phyloP scores from a whole-genome alignment of 2,329 filamentous ascomycete genomes.

The Colletotrichum tabaci region DNA sequence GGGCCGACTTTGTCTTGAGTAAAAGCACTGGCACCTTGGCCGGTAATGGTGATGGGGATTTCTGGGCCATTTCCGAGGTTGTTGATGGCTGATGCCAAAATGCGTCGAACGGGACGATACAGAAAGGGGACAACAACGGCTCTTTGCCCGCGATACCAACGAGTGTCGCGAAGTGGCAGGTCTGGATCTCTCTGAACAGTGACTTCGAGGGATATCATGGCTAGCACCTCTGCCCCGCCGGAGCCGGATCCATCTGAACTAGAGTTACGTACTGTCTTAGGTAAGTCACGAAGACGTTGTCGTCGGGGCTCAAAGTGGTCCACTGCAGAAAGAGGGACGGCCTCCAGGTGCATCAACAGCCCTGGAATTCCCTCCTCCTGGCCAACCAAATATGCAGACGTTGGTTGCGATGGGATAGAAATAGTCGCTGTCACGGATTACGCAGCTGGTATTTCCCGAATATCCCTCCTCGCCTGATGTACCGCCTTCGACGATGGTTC shows the following conservation, averaged over 20 bases:
- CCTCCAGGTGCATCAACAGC: too few species aligned
- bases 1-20: constrained; percentile 83
- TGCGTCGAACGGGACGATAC: neutral
- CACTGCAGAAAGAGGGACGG: neutral
- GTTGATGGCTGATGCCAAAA: neutral
- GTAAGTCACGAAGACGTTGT: neutral
- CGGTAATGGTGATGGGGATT: constrained; percentile 32
- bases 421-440: neutral
- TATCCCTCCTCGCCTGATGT: neutral
- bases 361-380: too few species aligned
- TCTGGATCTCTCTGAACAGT: neutral
- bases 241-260: neutral
- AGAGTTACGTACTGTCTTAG: constrained; percentile 29
- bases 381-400: too few species aligned
- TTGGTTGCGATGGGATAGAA: neutral
- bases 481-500: neutral
- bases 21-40: constrained; percentile 73
- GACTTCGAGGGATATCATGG: neutral
- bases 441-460: neutral
- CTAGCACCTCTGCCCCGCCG: constrained; percentile 16
- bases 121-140: neutral
- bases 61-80: constrained; percentile 27
- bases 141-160: neutral
- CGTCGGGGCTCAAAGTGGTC: neutral
- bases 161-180: neutral